A percentile compares a stretch with the other conserved stretches of the same genome.
These are phyloP conservation scores for Emericellopsis cladophorae DNA, from an alignment of 2,329 filamentous ascomycete species.

Conservation along the genomic window DNA sequence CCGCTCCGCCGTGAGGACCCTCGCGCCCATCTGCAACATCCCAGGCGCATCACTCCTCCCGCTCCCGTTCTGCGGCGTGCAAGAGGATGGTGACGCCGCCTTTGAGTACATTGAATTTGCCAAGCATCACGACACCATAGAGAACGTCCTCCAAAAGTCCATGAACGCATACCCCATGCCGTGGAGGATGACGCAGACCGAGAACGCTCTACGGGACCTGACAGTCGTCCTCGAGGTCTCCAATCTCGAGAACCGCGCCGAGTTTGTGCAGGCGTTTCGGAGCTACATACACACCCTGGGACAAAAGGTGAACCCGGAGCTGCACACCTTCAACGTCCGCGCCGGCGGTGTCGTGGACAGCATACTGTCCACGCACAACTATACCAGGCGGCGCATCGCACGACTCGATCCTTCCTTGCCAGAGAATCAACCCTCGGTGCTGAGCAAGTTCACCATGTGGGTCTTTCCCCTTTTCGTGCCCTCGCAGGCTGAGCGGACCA, in stretches of 20 bases:
- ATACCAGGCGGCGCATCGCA: constrained; percentile 54
- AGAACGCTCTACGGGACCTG: constrained; percentile 62
- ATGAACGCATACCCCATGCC: constrained; percentile 55
- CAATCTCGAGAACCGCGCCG: constrained; percentile 51
- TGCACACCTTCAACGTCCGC: constrained; percentile 65
- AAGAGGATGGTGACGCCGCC: constrained; percentile 18
- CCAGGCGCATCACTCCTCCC: constrained; percentile 51
- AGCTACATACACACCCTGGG: constrained; percentile 61
- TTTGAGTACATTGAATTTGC: constrained; percentile 63
- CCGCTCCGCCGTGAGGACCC: constrained; percentile 43
- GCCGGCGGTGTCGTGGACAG: constrained; percentile 63
- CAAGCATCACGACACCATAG: constrained; percentile 61
- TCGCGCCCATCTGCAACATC: constrained; percentile 58
- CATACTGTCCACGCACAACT: constrained; percentile 62
- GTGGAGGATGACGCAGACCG: constrained; percentile 67
- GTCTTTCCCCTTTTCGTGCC: constrained; percentile 51
- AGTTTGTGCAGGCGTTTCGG: constrained; percentile 64
- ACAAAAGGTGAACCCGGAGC: constrained; percentile 34
- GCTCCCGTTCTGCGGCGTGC: constrained; percentile 47
- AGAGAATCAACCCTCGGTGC: constrained; percentile 6
- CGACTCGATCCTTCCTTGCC: constrained; percentile 39
- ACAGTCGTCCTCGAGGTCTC: constrained; percentile 61
- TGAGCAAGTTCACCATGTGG: constrained; percentile 17
- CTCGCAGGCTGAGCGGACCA: constrained; percentile 30
- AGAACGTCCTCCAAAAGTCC: constrained; percentile 58